A percentile compares a stretch with the other conserved stretches of the same genome.
Conservation (phyloP, 176 grass and related monocot genomes). For the Poa annua region DNA sequence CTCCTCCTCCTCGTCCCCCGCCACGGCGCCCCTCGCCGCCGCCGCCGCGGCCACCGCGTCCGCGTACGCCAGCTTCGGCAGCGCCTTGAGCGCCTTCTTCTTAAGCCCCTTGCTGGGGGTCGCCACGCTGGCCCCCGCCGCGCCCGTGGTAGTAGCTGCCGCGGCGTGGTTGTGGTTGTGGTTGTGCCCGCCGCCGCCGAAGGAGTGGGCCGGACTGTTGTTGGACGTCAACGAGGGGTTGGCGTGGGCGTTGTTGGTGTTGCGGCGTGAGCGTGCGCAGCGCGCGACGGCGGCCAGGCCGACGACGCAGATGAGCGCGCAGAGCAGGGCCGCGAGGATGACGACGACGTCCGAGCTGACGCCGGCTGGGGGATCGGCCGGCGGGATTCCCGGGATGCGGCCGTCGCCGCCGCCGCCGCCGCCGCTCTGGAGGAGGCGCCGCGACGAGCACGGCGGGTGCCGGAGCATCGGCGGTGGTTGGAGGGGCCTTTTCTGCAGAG, state of each 20-base stretch:
- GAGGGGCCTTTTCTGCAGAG: conserved; percentile 22
- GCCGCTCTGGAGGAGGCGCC: conserved; percentile 56
- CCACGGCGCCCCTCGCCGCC: conserved; percentile 47
- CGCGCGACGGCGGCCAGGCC: conserved; percentile 60
- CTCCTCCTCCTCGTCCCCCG: conserved; percentile 32
- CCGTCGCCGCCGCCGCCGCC: too few species aligned
- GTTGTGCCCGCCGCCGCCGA: neutral
- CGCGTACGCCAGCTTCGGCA: conserved; percentile 65
- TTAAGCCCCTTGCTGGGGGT: conserved; percentile 55
- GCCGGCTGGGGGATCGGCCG: conserved; percentile 49
- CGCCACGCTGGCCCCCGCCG: conserved; percentile 3
- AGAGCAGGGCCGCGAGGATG: conserved; percentile 69
- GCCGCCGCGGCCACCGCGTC: conserved; percentile 56
- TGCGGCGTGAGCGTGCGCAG: conserved; percentile 53
- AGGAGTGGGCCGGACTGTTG: conserved; percentile 34
- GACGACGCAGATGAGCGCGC: conserved; percentile 68
- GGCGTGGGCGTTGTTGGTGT: neutral
- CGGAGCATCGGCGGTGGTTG: conserved; percentile 47
- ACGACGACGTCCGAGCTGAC: conserved; percentile 58
- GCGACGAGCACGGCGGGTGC: conserved; percentile 33
- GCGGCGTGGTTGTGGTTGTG: neutral
- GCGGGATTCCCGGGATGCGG: conserved; percentile 47
- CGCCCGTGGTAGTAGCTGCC: neutral
- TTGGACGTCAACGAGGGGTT: neutral
- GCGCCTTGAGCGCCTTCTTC: conserved; percentile 67